Evolutionary conservation across 495 filamentous ascomycete species (phyloP).

Genomic region (Talaromyces trachyspermus): DNA sequence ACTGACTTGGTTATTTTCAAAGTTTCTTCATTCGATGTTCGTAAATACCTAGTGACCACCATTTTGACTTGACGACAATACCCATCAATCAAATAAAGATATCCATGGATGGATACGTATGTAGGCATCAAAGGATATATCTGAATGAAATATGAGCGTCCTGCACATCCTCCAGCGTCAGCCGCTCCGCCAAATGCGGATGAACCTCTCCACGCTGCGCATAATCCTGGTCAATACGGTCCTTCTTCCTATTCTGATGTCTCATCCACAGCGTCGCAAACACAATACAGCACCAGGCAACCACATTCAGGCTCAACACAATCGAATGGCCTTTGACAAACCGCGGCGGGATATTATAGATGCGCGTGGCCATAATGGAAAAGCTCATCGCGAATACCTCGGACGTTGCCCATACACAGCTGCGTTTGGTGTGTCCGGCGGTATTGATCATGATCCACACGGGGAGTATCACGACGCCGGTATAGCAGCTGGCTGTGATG

Average conservation of each 20-base stretch:
- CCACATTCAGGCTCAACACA: neutral
- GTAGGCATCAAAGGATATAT: neutral
- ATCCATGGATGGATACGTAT: no score
- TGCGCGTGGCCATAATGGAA: neutral
- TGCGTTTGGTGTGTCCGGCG: neutral
- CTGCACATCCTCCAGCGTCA: neutral
- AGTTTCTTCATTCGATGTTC: no score
- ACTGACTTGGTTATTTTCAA: no score
- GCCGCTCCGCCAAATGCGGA: neutral
- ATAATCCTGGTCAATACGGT: neutral
- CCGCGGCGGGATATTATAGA: neutral
- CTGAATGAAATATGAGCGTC: neutral
- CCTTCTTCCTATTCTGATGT: neutral
- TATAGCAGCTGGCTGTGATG: neutral
- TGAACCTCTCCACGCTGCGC: neutral
- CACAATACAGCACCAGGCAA: neutral
- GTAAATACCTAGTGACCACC: no score
- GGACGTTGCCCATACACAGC: neutral
- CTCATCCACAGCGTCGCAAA: neutral
- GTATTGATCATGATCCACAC: constrained; percentile 1
- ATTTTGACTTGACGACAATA: no score
- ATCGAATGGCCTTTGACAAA: neutral
- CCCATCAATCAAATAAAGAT: no score
- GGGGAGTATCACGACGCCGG: neutral
- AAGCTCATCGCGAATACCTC: neutral